Percentiles rank a stretch among this genome's conserved stretches.
phyloP scores from a whole-genome alignment of 441 rosid species.

The Geranium incanum region DNA sequence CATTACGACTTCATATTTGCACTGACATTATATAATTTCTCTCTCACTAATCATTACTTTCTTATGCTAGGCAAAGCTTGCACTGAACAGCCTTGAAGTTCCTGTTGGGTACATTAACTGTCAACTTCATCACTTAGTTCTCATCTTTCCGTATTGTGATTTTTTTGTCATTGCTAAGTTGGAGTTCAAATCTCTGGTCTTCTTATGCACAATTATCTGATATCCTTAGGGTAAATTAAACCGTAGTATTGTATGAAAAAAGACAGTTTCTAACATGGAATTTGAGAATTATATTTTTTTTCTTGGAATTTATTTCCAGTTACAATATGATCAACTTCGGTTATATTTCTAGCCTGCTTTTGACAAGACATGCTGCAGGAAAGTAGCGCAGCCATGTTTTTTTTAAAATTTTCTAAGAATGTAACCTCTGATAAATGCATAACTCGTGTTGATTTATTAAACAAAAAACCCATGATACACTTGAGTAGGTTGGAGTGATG shows the following conservation, averaged over 20 bases:
- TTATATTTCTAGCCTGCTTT: neutral
- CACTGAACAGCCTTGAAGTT: constrained; percentile 65
- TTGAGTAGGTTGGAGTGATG: neutral
- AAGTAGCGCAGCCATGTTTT: neutral
- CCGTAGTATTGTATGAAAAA: neutral
- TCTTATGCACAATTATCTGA: neutral
- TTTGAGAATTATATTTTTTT: neutral
- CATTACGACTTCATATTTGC: neutral
- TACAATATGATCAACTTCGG: neutral
- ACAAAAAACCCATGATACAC: neutral
- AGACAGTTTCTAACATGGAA: neutral
- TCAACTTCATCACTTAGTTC: constrained; percentile 13
- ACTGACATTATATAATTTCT: neutral
- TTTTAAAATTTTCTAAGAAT: neutral
- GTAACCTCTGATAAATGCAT: neutral
- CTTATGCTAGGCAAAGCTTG: constrained; percentile 55
- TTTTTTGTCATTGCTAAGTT: neutral
- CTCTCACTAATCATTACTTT: neutral
- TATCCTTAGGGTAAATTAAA: neutral
- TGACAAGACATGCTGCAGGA: neutral
- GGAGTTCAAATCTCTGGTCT: neutral
- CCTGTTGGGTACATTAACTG: constrained; percentile 56
- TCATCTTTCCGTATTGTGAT: neutral
- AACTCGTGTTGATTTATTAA: neutral
- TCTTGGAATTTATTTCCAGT: neutral